A percentile compares a stretch with the other conserved stretches of the same genome.
Conservation (phyloP, 352 stramenopile species). For the Lagenidium giganteum region DNA sequence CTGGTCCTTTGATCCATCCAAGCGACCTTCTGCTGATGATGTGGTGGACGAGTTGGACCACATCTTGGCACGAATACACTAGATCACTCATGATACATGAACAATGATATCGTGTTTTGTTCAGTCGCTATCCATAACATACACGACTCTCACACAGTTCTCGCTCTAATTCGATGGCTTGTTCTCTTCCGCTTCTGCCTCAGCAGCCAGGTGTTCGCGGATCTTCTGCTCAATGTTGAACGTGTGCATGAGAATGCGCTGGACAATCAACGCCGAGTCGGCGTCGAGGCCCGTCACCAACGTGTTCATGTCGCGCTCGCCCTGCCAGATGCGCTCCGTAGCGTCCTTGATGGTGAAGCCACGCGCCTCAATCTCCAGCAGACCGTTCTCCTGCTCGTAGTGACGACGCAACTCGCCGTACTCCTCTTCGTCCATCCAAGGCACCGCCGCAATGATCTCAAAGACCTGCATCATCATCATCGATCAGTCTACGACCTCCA, state of each 20-base stretch:
- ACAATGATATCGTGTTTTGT: too few relatives aligned
- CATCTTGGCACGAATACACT: too few relatives aligned
- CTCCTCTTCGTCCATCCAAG: slow-evolving; percentile 63
- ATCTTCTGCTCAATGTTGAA: slow-evolving; percentile 60
- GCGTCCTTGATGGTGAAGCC: slow-evolving; percentile 52
- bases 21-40: slow-evolving; percentile 9
- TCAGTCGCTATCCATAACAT: too few relatives aligned
- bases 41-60: slow-evolving; percentile 2
- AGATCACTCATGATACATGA: too few relatives aligned
- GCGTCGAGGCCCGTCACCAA: slow-evolving; percentile 39
- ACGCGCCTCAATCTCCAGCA: slow-evolving; percentile 55
- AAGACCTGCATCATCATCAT: slow-evolving; percentile 19
- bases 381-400: slow-evolving; percentile 51
- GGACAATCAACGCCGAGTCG: slow-evolving; percentile 62
- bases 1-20: slow-evolving; percentile 7
- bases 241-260: slow-evolving; percentile 72
- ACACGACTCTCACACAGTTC: slow-evolving; percentile 2
- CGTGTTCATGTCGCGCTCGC: slow-evolving; percentile 53
- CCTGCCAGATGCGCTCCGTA: slow-evolving; percentile 56
- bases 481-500: background rate
- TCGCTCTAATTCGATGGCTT: background rate
- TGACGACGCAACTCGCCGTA: slow-evolving; percentile 48
- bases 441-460: slow-evolving; percentile 64
- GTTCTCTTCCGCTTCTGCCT: slow-evolving; percentile 1
- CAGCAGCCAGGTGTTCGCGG: slow-evolving; percentile 31